Percentiles rank a stretch among this genome's conserved stretches.
Conservation (phyloP, 805 yeast species). For the Myxozyma mucilagina region DNA sequence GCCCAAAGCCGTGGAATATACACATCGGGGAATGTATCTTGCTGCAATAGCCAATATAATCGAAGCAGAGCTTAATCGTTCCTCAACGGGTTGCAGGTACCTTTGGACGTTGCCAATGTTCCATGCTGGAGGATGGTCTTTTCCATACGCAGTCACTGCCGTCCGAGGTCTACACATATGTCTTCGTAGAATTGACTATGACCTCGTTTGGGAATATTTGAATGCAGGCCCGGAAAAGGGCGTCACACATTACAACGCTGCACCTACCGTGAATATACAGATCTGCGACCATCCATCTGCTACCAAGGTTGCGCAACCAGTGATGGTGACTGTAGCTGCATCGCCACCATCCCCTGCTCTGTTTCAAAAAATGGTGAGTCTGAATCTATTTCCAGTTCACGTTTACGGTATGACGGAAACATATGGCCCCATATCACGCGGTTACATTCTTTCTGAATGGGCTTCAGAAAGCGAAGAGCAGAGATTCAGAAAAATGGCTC, state of each 20-base stretch:
- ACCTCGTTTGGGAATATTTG: constrained; percentile 39
- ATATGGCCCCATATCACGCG: constrained; percentile 41
- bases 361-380: constrained; percentile 39
- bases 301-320: constrained; percentile 33
- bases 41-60: constrained; percentile 39
- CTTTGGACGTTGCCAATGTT: constrained; percentile 45
- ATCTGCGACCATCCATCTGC: constrained; percentile 39
- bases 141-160: constrained; percentile 43
- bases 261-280: constrained; percentile 44
- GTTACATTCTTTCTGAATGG: constrained; percentile 41
- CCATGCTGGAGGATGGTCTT: constrained; percentile 45
- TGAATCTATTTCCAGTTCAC: constrained; percentile 41
- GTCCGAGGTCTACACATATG: constrained; percentile 42
- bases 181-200: constrained; percentile 40
- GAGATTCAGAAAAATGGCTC: constrained; percentile 36
- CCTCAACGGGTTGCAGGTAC: constrained; percentile 38
- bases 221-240: constrained; percentile 33
- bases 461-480: constrained; percentile 35
- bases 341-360: constrained; percentile 43
- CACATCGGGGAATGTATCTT: constrained; percentile 41
- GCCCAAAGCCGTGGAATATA: constrained; percentile 45
- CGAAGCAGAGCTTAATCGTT: constrained; percentile 39
- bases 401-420: constrained; percentile 44
- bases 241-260: constrained; percentile 42
- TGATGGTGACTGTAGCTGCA: constrained; percentile 42